phyloP scores from a whole-genome alignment of 2,329 filamentous ascomycete species.

The Aquanectria penicillioides region DNA sequence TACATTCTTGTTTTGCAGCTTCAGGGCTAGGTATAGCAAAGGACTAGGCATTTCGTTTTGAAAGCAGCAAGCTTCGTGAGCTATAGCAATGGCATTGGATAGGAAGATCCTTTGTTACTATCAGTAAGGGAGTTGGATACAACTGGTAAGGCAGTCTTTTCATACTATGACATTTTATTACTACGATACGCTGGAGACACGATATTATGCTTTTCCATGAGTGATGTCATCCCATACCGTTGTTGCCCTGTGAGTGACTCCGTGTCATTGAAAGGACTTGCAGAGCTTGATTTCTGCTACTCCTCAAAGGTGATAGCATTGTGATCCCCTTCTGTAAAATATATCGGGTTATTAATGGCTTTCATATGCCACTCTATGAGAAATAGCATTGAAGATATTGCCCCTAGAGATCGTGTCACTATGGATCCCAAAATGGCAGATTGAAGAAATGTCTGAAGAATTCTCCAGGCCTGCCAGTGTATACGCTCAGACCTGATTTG shows the following conservation, averaged over 20 bases:
- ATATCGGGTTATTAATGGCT: conserved; percentile 27
- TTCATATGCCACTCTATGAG: conserved; percentile 35
- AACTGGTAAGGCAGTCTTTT: too few species aligned
- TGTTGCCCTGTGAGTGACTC: conserved; percentile 20
- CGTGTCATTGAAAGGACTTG: background rate
- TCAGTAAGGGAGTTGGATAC: background rate
- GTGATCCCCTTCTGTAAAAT: conserved; percentile 30
- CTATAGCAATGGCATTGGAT: conserved; percentile 33
- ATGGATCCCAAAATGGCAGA: too few species aligned
- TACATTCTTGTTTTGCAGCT: too few species aligned
- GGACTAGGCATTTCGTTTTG: too few species aligned
- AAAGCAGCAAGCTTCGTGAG: too few species aligned
- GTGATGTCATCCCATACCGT: conserved; percentile 27
- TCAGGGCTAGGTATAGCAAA: too few species aligned
- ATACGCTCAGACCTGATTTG: too few species aligned
- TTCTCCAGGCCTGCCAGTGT: too few species aligned
- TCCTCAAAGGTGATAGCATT: conserved; percentile 12
- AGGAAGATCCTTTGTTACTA: conserved; percentile 21
- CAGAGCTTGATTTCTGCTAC: background rate
- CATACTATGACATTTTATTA: conserved; percentile 32
- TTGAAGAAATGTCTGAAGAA: too few species aligned
- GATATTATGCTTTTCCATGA: conserved; percentile 31
- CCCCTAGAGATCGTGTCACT: too few species aligned
- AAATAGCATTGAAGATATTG: too few species aligned
- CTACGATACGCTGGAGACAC: conserved; percentile 29